A percentile compares a stretch with the other conserved stretches of the same genome.
Evolutionary conservation across 2,329 filamentous ascomycete species (phyloP).

Genomic region (Cordyceps tenuipes): DNA sequence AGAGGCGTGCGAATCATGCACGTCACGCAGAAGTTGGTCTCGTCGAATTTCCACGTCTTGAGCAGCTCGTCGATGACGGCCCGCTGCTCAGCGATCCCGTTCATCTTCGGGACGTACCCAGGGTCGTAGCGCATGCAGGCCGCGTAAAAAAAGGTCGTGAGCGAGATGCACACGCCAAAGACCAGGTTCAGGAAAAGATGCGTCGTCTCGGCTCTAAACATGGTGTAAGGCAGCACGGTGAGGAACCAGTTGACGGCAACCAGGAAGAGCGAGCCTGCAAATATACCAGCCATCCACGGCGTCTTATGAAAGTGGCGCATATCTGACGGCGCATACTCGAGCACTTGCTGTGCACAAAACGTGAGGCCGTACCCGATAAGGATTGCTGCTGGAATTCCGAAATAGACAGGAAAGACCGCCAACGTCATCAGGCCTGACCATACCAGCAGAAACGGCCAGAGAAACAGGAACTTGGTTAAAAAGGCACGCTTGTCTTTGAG

Average conservation of each 20-base stretch:
- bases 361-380: conserved; percentile 63
- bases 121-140: conserved; percentile 82
- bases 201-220: conserved; percentile 22
- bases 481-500: conserved; percentile 71
- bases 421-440: conserved; percentile 63
- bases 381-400: conserved; percentile 65
- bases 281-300: conserved; percentile 89
- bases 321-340: conserved; percentile 76
- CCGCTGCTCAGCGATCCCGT: conserved; percentile 83
- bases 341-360: conserved; percentile 65
- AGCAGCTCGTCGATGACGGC: conserved; percentile 82
- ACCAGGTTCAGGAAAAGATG: conserved; percentile 70
- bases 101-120: conserved; percentile 84
- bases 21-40: conserved; percentile 83
- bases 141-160: conserved; percentile 80
- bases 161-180: conserved; percentile 55
- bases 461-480: conserved; percentile 77
- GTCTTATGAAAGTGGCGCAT: conserved; percentile 89
- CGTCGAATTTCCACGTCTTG: conserved; percentile 80
- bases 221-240: conserved; percentile 51
- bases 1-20: conserved; percentile 93
- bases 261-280: conserved; percentile 78
- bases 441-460: conserved; percentile 76
- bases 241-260: conserved; percentile 69
- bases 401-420: conserved; percentile 63